Conservation (phyloP, 2,329 filamentous ascomycete genomes). For the Metarhizium sp. region DNA sequence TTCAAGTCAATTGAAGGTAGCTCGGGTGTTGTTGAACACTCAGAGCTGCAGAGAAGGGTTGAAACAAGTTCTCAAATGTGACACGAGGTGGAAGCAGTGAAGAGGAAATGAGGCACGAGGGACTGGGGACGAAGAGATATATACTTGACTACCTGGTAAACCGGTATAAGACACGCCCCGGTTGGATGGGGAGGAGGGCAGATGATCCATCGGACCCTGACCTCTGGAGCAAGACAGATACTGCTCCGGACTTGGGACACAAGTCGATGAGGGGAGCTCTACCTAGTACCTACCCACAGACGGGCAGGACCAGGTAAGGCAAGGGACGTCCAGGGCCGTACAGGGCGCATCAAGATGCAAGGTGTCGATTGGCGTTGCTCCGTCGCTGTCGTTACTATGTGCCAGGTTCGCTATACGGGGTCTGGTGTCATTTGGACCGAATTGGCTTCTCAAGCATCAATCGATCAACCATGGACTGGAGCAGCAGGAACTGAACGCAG, state of each 20-base stretch:
- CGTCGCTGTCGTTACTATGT: background rate
- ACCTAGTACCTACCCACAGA: background rate
- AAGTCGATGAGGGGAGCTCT: no score
- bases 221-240: background rate
- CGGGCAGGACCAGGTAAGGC: background rate
- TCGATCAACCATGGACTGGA: background rate
- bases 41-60: background rate
- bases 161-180: background rate
- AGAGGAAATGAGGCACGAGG: conserved; percentile 9
- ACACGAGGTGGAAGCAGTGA: conserved; percentile 2
- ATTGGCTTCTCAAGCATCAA: background rate
- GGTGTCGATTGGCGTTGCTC: background rate
- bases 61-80: background rate
- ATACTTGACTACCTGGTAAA: conserved; percentile 4
- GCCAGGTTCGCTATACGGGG: no score
- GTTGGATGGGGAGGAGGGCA: background rate
- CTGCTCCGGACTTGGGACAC: background rate
- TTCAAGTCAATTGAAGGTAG: conserved; percentile 1
- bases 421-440: background rate
- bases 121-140: conserved; percentile 12
- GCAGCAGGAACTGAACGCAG: background rate
- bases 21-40: conserved; percentile 7
- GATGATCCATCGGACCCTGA: conserved; percentile 2
- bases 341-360: background rate
- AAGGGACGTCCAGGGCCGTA: background rate